These are phyloP conservation scores for Cyberlindnera samutprakarnensis DNA, from an alignment of 805 yeast species.

Conservation along the genomic window DNA sequence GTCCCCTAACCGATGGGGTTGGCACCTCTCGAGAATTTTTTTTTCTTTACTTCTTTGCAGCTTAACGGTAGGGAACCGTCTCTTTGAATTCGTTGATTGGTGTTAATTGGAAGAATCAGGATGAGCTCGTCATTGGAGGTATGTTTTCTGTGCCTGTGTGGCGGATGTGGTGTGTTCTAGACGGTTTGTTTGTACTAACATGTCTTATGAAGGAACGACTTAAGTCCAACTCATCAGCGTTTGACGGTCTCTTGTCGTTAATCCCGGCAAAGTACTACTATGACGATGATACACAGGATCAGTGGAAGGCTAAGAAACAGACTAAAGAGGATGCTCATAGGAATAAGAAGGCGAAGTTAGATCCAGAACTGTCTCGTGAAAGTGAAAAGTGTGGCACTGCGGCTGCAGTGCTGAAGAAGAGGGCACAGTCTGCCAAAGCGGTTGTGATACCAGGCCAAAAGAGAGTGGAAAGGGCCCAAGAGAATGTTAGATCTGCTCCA, in stretches of 20 bases:
- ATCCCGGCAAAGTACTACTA: conserved; percentile 93
- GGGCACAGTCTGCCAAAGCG: conserved; percentile 45
- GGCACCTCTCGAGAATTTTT: conserved; percentile 5
- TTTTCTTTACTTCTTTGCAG: no score
- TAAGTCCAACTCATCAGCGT: conserved; percentile 72
- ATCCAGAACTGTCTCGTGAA: conserved; percentile 49
- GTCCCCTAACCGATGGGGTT: no score
- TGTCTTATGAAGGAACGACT: conserved; percentile 50
- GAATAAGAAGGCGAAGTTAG: conserved; percentile 64
- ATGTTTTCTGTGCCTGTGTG: conserved; percentile 24
- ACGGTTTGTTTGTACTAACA: conserved; percentile 3
- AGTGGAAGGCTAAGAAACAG: conserved; percentile 84
- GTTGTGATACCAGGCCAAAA: conserved; percentile 31
- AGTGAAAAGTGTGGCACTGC: conserved; percentile 48
- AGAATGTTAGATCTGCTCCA: conserved; percentile 6
- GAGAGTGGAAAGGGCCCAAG: conserved; percentile 12
- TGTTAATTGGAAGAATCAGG: not conserved
- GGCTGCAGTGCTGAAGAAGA: conserved; percentile 48
- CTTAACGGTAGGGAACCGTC: not conserved
- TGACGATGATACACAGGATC: conserved; percentile 82
- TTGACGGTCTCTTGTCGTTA: conserved; percentile 80
- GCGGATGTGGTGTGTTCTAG: not conserved
- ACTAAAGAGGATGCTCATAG: conserved; percentile 53
- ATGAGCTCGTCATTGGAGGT: conserved; percentile 59
- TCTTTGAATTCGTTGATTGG: not conserved